These are phyloP conservation scores for Phytophthora uliginosa DNA, from an alignment of 352 stramenopile genomes.

Conservation along the genomic window DNA sequence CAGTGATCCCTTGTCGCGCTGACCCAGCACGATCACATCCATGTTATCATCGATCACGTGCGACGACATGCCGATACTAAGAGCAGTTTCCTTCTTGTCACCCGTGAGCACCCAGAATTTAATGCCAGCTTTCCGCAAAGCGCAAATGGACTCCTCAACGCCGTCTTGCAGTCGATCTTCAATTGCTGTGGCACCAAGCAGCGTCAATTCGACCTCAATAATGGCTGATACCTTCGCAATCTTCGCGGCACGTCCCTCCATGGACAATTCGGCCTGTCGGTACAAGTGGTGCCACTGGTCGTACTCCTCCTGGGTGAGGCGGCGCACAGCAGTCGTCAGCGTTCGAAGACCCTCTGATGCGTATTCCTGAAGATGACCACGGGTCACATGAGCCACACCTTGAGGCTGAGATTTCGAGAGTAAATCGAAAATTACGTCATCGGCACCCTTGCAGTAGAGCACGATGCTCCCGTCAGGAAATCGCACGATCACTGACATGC, in stretches of 20 bases:
- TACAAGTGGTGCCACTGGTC: conserved; percentile 79
- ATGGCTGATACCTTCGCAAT: conserved; percentile 81
- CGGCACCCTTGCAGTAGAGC: conserved; percentile 88
- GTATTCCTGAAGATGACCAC: conserved; percentile 87
- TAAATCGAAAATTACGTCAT: conserved; percentile 86
- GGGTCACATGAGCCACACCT: conserved; percentile 82
- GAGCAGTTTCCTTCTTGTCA: conserved; percentile 91
- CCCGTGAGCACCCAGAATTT: conserved; percentile 98
- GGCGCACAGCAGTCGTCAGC: conserved; percentile 77
- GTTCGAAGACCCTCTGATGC: conserved; percentile 83
- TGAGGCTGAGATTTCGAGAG: conserved; percentile 75
- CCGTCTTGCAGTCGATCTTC: conserved; percentile 95
- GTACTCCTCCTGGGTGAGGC: conserved; percentile 79
- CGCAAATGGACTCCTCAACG: conserved; percentile 93
- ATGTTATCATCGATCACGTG: conserved; percentile 93
- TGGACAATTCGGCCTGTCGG: conserved; percentile 79
- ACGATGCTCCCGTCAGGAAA: conserved; percentile 75
- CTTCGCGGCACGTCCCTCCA: conserved; percentile 76
- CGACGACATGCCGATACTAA: conserved; percentile 92
- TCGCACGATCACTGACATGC: conserved; percentile 98
- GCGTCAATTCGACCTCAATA: conserved; percentile 88
- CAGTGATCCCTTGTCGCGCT: conserved; percentile 83
- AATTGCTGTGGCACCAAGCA: conserved; percentile 94
- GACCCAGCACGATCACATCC: conserved; percentile 89
- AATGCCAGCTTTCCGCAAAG: conserved; percentile 94